Evolutionary conservation across 352 stramenopile species (phyloP).

Genomic region (Peronospora belbahrii): DNA sequence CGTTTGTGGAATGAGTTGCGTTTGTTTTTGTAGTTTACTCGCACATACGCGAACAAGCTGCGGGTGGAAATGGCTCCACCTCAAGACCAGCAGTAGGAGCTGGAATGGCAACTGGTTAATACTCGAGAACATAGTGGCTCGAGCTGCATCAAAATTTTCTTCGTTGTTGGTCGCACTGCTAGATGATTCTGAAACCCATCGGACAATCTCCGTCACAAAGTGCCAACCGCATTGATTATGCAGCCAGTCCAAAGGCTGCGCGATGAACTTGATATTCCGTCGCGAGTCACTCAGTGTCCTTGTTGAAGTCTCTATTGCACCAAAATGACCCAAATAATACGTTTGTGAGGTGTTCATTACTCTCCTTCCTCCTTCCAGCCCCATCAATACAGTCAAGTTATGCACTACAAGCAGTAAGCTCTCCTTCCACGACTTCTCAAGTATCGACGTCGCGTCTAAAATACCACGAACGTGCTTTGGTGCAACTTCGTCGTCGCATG

Average conservation of each 20-base stretch:
- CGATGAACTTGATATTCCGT: slow-evolving; percentile 6
- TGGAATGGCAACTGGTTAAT: slow-evolving; percentile 59
- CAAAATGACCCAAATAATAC: slow-evolving; percentile 4
- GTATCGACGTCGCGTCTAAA: neutral
- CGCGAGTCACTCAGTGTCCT: neutral
- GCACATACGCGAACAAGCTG: slow-evolving; percentile 24
- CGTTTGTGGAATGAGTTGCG: slow-evolving; percentile 36
- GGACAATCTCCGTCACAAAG: slow-evolving; percentile 51
- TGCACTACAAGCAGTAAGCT: slow-evolving; percentile 17
- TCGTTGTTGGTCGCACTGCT: neutral
- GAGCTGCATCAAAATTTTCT: slow-evolving; percentile 1
- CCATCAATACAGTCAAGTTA: slow-evolving; percentile 12
- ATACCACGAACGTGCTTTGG: slow-evolving; percentile 3
- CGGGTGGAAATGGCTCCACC: slow-evolving; percentile 70
- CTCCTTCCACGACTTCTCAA: neutral
- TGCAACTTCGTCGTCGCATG: slow-evolving; percentile 3
- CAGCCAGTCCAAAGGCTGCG: slow-evolving; percentile 34
- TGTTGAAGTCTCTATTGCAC: neutral
- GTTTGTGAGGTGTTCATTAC: neutral
- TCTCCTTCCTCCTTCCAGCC: slow-evolving; percentile 1
- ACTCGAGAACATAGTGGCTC: slow-evolving; percentile 27
- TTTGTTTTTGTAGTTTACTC: slow-evolving; percentile 45
- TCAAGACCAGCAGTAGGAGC: slow-evolving; percentile 49
- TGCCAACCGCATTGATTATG: slow-evolving; percentile 39
- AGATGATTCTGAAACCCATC: slow-evolving; percentile 5